Evolutionary conservation across 306 rosid species (phyloP).

Genomic region (Notholithocarpus densiflorus): DNA sequence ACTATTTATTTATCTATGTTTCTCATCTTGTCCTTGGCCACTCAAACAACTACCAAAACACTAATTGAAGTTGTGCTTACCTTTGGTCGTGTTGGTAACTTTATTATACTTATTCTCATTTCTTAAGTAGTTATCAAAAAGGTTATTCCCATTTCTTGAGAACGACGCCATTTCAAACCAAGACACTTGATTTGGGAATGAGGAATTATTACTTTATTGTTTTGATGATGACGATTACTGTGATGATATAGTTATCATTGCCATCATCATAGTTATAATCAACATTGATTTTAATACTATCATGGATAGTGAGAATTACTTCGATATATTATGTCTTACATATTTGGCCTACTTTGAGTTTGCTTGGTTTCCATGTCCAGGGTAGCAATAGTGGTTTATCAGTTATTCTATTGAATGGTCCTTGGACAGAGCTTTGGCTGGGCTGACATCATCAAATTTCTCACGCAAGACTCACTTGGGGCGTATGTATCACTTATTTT

Average conservation of each 20-base stretch:
- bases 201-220: too few relatives aligned
- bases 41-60: too few relatives aligned
- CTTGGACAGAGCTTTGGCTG: constrained; percentile 78
- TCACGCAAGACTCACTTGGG: constrained; percentile 73
- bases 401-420: constrained; percentile 89
- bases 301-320: not conserved
- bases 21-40: not conserved
- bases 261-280: not conserved
- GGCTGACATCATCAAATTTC: constrained; percentile 61
- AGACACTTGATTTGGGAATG: too few relatives aligned
- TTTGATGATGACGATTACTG: too few relatives aligned
- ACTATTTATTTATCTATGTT: not conserved
- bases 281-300: not conserved
- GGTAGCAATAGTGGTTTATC: constrained; percentile 93
- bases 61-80: not conserved
- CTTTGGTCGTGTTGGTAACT: not conserved
- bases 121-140: too few relatives aligned
- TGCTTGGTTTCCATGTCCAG: constrained; percentile 49
- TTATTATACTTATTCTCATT: too few relatives aligned
- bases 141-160: too few relatives aligned
- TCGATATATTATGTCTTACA: constrained; percentile 1
- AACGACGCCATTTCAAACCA: too few relatives aligned
- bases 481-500: constrained; percentile 67
- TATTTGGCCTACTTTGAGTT: constrained; percentile 16
- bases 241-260: too few relatives aligned